A percentile compares a stretch with the other conserved stretches of the same genome.
Conservation (phyloP, 2,329 filamentous ascomycete species). For the Pestalotiopsis sp. region DNA sequence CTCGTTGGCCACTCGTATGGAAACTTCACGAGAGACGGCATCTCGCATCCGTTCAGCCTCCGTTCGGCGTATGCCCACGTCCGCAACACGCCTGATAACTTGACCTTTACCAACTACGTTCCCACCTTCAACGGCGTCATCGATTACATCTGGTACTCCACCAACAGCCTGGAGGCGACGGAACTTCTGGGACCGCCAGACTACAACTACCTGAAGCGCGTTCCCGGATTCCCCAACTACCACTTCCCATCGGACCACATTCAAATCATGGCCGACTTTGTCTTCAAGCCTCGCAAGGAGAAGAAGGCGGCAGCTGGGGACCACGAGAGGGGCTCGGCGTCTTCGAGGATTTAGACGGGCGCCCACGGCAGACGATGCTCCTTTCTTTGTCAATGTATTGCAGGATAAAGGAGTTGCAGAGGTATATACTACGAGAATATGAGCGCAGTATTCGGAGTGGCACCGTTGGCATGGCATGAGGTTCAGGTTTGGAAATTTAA, state of each 20-base stretch:
- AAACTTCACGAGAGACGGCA: slow-evolving; percentile 88
- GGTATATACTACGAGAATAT: slow-evolving; percentile 9
- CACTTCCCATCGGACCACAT: slow-evolving; percentile 95
- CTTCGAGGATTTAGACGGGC: background rate
- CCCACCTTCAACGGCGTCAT: slow-evolving; percentile 90
- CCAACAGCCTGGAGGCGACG: slow-evolving; percentile 82
- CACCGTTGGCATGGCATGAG: slow-evolving; percentile 1
- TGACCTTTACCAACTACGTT: slow-evolving; percentile 96
- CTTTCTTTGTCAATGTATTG: background rate
- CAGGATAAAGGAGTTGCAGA: background rate
- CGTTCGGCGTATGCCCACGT: slow-evolving; percentile 87
- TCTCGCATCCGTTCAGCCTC: slow-evolving; percentile 91
- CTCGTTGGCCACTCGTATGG: slow-evolving; percentile 84
- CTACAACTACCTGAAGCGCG: slow-evolving; percentile 78
- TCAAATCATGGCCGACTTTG: slow-evolving; percentile 85
- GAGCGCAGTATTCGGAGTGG: background rate
- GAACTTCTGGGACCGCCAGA: slow-evolving; percentile 86
- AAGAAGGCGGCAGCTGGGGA: slow-evolving; percentile 52
- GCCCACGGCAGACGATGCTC: background rate
- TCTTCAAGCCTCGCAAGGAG: slow-evolving; percentile 85
- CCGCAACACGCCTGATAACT: slow-evolving; percentile 78
- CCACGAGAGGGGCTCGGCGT: slow-evolving; percentile 5
- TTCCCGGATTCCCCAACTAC: slow-evolving; percentile 91
- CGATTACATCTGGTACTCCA: slow-evolving; percentile 98
- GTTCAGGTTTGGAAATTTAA: slow-evolving; percentile 10